Conservation (phyloP, 2,329 filamentous ascomycete species). For the Emmonsia crescens region DNA sequence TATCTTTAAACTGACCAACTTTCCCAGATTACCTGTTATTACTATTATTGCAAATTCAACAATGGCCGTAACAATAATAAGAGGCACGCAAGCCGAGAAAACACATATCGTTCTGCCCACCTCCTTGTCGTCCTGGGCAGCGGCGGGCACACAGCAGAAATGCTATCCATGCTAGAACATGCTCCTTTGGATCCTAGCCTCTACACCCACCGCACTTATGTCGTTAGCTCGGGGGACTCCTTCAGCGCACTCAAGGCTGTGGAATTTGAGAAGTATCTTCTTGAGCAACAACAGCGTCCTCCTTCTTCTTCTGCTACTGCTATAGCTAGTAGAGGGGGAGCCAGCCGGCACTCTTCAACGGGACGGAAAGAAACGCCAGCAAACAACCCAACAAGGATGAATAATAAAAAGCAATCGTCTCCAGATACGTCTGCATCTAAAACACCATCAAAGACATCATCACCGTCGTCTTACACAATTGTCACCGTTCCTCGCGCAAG, state of each 20-base stretch:
- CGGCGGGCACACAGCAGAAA: constrained; percentile 89
- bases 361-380: background rate
- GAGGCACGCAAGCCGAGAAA: background rate
- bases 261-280: constrained; percentile 48
- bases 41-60: background rate
- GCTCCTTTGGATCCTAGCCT: constrained; percentile 34
- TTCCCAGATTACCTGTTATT: background rate
- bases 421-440: constrained; percentile 27
- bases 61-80: background rate
- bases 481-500: constrained; percentile 64
- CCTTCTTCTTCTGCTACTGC: background rate
- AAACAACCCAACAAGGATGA: background rate
- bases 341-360: background rate
- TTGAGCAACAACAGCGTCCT: background rate
- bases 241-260: constrained; percentile 55
- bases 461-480: constrained; percentile 46
- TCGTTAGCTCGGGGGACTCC: constrained; percentile 65
- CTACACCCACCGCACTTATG: constrained; percentile 64
- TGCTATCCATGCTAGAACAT: constrained; percentile 72
- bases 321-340: background rate
- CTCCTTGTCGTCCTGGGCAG: constrained; percentile 78
- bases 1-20: background rate
- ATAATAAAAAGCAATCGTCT: background rate
- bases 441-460: constrained; percentile 6
- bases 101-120: constrained; percentile 38